These are phyloP conservation scores for Cystobasidium onofrii DNA, from an alignment of 768 basidiomycete genomes.

Conservation along the genomic window DNA sequence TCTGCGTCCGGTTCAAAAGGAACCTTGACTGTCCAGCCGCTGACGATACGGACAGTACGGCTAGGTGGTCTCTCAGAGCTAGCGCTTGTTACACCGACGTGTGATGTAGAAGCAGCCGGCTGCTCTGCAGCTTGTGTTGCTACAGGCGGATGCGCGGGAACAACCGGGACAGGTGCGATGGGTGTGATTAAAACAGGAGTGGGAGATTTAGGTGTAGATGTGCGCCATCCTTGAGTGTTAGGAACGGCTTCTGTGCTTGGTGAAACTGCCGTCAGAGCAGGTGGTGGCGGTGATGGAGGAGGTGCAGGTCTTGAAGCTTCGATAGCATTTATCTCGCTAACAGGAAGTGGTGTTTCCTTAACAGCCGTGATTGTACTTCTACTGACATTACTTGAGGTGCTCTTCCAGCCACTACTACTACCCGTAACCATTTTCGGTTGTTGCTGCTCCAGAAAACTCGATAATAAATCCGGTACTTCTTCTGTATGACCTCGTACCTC, in stretches of 20 bases:
- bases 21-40: background rate
- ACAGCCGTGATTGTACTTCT: background rate
- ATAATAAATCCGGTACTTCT: background rate
- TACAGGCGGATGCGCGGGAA: background rate
- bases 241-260: background rate
- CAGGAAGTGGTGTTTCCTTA: background rate
- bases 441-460: background rate
- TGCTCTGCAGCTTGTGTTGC: background rate
- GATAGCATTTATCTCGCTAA: background rate
- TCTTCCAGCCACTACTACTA: background rate
- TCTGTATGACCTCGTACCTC: background rate
- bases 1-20: background rate
- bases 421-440: background rate
- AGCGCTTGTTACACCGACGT: background rate
- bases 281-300: background rate
- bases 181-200: background rate
- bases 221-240: background rate
- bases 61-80: background rate
- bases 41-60: background rate
- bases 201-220: background rate
- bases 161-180: background rate
- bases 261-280: background rate
- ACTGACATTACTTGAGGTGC: background rate
- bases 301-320: background rate
- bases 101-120: background rate